Conservation (phyloP, 306 rosid genomes). For the Pueraria montana region DNA sequence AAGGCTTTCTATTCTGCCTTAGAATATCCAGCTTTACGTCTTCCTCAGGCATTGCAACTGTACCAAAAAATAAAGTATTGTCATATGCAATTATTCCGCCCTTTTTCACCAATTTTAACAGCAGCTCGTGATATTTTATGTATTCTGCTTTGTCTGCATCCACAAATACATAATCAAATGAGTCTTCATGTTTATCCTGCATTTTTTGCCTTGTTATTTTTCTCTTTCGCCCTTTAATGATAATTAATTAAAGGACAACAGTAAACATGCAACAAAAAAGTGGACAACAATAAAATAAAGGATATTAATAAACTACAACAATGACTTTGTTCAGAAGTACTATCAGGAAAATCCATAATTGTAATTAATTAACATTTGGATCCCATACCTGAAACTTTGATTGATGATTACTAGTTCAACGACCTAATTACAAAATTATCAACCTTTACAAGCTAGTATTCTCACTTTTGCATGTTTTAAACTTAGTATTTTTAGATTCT, state of each 20-base stretch:
- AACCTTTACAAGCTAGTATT: no score
- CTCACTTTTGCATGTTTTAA: no score
- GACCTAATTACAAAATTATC: no score
- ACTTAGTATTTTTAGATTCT: no score
- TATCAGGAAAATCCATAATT: neutral
- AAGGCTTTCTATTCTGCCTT: neutral
- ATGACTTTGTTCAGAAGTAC: neutral
- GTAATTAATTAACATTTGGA: no score
- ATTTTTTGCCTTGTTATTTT: neutral
- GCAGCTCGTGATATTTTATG: constrained; percentile 60
- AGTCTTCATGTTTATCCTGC: constrained; percentile 58
- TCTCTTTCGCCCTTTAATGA: neutral
- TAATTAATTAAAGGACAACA: no score
- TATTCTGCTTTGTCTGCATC: constrained; percentile 61
- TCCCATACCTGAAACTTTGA: no score
- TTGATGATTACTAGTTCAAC: no score
- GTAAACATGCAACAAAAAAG: no score
- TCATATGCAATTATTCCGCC: constrained; percentile 71
- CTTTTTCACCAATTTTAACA: constrained; percentile 59
- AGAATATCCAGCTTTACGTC: neutral
- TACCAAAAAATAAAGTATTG: constrained; percentile 67
- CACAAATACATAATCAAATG: constrained; percentile 69
- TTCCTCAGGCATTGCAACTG: constrained; percentile 53
- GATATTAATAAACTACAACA: no score
- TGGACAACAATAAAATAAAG: no score